Evolutionary conservation across 345 rosid genomes (phyloP), one percentile per base, ranked within the genome.

Genomic region (Capsella bursapastoris): DNA sequence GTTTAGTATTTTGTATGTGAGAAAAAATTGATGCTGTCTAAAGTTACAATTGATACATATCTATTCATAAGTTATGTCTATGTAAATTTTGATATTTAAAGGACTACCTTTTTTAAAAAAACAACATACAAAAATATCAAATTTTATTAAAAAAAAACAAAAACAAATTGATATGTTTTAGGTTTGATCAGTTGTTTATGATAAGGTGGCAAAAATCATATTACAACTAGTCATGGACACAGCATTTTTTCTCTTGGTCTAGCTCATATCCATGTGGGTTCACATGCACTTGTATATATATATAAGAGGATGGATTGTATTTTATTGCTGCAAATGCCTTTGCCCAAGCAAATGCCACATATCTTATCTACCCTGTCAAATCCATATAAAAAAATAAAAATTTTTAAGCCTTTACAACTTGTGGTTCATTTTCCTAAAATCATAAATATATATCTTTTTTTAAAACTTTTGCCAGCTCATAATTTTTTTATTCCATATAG

Each of bases 401-500:
- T 22, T 1, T 50, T 8, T 5, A 27, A 56, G 25, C 52, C 59
- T 77, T 77, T 64, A 71, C 77, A 78, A 59, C 68, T 71, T 78
- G 81, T 51, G 41, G 12, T 57, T 71, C 68, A 29, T 70, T 71
- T 56, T 28, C 48, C 32, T 56, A 50, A 28, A 31, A 48, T 40
- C 49, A 57, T 57, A 57, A 57, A 31, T 38, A 22, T 0, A 22
- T n/a, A n/a, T n/a, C n/a, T n/a, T n/a, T n/a, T n/a, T n/a, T n/a
- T n/a, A n/a, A n/a, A n/a, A 61, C 57, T n/a, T 60, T 68, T 44
- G 79, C 74, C 79, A 76, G 74, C 79, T 76, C 74, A 69, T 61
- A 32, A 35, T 47, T 48, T 38, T 35, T 47, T 48, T 38, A 25
- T 68, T 60, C 43, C 12, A 22, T 31, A 10, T 29, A 27, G 18